A percentile compares a stretch with the other conserved stretches of the same genome.
phyloP scores from a whole-genome alignment of 177 flowering plant species.

The Telopea speciosissima region DNA sequence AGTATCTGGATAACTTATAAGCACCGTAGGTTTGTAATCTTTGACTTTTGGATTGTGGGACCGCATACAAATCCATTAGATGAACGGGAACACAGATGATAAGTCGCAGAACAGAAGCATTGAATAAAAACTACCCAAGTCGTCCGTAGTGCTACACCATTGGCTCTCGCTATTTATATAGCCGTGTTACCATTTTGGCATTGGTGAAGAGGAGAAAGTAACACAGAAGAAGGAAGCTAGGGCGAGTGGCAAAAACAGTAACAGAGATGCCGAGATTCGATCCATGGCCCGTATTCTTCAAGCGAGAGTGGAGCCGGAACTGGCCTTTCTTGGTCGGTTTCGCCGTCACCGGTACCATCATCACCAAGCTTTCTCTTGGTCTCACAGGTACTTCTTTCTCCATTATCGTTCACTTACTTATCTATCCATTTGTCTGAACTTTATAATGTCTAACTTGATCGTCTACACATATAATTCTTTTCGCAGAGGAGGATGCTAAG shows the following conservation, averaged over 20 bases:
- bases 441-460: not conserved
- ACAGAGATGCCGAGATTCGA: slow-evolving; percentile 29
- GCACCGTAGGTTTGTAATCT: too few species aligned
- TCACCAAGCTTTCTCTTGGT: slow-evolving; percentile 26
- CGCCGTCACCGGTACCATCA: slow-evolving; percentile 31
- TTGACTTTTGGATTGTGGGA: too few species aligned
- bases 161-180: too few species aligned
- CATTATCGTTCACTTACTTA: not conserved
- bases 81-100: too few species aligned
- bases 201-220: not conserved
- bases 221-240: not conserved
- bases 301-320: slow-evolving; percentile 33
- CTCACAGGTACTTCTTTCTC: slow-evolving; percentile 24
- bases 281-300: slow-evolving; percentile 39
- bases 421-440: not conserved
- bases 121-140: too few species aligned
- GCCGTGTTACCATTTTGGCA: too few species aligned
- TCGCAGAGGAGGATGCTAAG: slow-evolving; percentile 2
- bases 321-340: slow-evolving; percentile 44
- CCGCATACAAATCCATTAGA: too few species aligned
- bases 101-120: too few species aligned
- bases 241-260: not conserved
- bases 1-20: too few species aligned
- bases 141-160: too few species aligned
- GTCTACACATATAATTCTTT: not conserved